Conservation (phyloP, 2,329 filamentous ascomycete species). For the Cryphonectria radicalis region DNA sequence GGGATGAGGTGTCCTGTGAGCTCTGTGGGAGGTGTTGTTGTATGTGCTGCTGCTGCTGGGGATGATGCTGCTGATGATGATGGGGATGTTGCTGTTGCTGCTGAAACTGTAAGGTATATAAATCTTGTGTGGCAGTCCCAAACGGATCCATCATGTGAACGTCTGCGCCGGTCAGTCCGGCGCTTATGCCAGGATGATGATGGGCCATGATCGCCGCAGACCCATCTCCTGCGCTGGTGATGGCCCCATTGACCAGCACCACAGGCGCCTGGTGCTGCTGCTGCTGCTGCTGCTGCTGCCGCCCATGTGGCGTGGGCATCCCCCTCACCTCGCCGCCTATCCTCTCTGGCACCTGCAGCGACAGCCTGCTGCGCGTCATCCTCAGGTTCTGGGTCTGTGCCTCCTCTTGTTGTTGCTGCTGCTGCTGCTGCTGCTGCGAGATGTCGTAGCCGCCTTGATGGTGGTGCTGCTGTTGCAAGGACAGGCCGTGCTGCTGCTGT, state of each 20-base stretch:
- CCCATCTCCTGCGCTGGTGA: neutral
- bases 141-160: conserved; percentile 15
- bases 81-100: conserved; percentile 9
- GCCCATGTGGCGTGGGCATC: conserved; percentile 36
- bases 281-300: neutral
- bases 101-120: conserved; percentile 6
- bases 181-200: neutral
- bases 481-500: conserved; percentile 18
- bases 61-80: conserved; percentile 16
- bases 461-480: conserved; percentile 15
- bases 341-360: conserved; percentile 61
- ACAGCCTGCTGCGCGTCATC: conserved; percentile 55
- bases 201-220: neutral
- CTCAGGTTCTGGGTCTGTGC: conserved; percentile 27
- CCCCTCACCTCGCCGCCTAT: conserved; percentile 38
- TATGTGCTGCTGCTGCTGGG: conserved; percentile 21
- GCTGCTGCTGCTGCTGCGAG: neutral
- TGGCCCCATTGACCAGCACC: conserved; percentile 40
- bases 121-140: conserved; percentile 3
- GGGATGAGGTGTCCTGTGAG: conserved; percentile 9
- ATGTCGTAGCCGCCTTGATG: conserved; percentile 12
- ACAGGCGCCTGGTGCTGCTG: conserved; percentile 28
- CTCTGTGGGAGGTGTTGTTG: conserved; percentile 15
- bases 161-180: neutral
- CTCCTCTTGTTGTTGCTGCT: conserved; percentile 15